A percentile compares a stretch with the other conserved stretches of the same genome.
Conservation (phyloP, 129 eudicot genomes). For the Silybum marianum region DNA sequence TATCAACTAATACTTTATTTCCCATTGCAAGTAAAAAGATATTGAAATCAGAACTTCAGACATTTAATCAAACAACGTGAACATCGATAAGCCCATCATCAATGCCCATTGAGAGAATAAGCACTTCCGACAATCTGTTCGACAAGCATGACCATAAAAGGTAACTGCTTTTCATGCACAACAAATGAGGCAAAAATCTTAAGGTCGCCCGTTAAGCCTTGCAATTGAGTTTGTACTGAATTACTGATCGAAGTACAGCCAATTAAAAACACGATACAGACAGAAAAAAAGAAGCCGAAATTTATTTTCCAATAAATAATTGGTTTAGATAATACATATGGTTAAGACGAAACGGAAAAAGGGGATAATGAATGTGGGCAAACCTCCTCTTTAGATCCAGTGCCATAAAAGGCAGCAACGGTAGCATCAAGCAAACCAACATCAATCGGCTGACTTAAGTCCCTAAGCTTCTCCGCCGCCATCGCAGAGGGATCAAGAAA, state of each 20-base stretch:
- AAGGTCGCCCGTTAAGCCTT: background rate
- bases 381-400: slow-evolving; percentile 98
- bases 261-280: background rate
- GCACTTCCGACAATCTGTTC: background rate
- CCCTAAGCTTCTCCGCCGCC: slow-evolving; percentile 98
- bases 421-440: slow-evolving; percentile 88
- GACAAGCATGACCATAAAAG: slow-evolving; percentile 5
- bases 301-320: background rate
- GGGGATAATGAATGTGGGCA: slow-evolving; percentile 1
- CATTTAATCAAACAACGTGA: background rate
- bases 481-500: slow-evolving; percentile 38
- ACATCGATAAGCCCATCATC: background rate
- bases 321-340: background rate
- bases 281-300: slow-evolving; percentile 6
- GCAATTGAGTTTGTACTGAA: background rate
- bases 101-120: background rate
- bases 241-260: background rate
- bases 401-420: slow-evolving; percentile 92
- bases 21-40: background rate
- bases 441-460: slow-evolving; percentile 88
- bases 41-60: background rate
- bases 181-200: slow-evolving; percentile 9
- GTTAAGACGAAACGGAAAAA: background rate
- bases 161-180: slow-evolving; percentile 7
- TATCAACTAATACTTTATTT: background rate